Evolutionary conservation across 495 filamentous ascomycete genomes (phyloP).

Genomic region (Xylaria longipes): DNA sequence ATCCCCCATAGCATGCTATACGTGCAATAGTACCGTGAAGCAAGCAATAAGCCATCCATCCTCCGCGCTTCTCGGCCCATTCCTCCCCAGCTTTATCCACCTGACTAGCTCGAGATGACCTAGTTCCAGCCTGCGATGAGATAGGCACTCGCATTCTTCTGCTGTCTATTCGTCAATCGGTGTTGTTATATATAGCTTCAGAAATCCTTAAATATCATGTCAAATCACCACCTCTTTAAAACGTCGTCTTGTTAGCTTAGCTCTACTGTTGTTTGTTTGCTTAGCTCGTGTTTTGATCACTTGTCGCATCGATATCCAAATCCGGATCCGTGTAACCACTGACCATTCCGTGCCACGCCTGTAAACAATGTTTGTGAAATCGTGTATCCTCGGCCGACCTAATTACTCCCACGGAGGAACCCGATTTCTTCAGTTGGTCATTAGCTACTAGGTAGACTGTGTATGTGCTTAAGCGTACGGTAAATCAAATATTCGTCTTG

Average conservation of each 20-base stretch:
- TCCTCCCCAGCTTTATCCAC: slow-evolving; percentile 20
- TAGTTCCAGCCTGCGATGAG: neutral
- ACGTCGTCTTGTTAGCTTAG: neutral
- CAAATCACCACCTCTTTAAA: neutral
- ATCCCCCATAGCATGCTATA: slow-evolving; percentile 2
- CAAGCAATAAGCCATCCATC: neutral
- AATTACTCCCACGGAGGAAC: neutral
- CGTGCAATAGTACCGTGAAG: neutral
- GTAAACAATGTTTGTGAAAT: neutral
- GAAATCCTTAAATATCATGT: neutral
- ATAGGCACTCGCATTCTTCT: neutral
- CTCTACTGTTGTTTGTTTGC: neutral
- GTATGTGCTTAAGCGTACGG: slow-evolving; percentile 1
- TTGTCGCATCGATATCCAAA: neutral
- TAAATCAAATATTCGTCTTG: slow-evolving; percentile 19
- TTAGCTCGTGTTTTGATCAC: neutral
- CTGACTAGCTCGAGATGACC: slow-evolving; percentile 13
- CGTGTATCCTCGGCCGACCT: neutral
- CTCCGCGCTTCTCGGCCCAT: neutral
- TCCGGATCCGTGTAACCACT: neutral
- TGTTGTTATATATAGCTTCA: slow-evolving; percentile 19
- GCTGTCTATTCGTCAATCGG: neutral
- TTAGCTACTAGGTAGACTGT: neutral
- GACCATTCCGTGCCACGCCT: neutral
- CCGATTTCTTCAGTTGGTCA: neutral